Evolutionary conservation across 2,329 filamentous ascomycete genomes (phyloP).

Genomic region (Diaporthe citriasiana): DNA sequence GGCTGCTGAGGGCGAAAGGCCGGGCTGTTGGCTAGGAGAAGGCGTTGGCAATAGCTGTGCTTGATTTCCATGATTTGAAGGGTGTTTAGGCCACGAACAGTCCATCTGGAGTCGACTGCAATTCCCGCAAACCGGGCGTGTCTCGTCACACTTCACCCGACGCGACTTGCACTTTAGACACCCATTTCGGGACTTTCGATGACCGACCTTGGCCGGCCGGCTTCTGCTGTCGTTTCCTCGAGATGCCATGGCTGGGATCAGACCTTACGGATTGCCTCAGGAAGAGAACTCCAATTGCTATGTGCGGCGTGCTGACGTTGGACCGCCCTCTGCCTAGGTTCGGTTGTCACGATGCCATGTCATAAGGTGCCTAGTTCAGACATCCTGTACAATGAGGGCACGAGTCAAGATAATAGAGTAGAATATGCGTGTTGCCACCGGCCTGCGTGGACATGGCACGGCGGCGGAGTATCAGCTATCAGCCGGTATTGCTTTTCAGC

Average conservation of each 20-base stretch:
- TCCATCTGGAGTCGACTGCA: slow-evolving; percentile 46
- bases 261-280: not conserved
- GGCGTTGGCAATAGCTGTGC: slow-evolving; percentile 14
- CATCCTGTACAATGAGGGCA: too few species aligned
- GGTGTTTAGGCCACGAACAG: slow-evolving; percentile 44
- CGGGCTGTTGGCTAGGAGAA: slow-evolving; percentile 24
- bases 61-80: not conserved
- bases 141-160: slow-evolving; percentile 50
- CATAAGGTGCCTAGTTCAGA: too few species aligned
- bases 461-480: slow-evolving; percentile 27
- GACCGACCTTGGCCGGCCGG: slow-evolving; percentile 47
- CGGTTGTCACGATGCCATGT: slow-evolving; percentile 1
- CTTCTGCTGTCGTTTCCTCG: slow-evolving; percentile 7
- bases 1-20: slow-evolving; percentile 19
- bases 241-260: not conserved
- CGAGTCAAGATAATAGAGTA: not conserved
- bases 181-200: slow-evolving; percentile 51
- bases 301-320: not conserved
- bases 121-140: slow-evolving; percentile 46
- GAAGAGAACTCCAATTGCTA: not conserved
- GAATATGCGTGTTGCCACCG: not conserved
- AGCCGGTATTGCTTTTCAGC: slow-evolving; percentile 3
- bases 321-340: not conserved
- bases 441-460: not conserved
- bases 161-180: slow-evolving; percentile 50